Base-by-base conservation (phyloP, 257 asterid species). In the Oldenlandia corymbosa region DNA sequence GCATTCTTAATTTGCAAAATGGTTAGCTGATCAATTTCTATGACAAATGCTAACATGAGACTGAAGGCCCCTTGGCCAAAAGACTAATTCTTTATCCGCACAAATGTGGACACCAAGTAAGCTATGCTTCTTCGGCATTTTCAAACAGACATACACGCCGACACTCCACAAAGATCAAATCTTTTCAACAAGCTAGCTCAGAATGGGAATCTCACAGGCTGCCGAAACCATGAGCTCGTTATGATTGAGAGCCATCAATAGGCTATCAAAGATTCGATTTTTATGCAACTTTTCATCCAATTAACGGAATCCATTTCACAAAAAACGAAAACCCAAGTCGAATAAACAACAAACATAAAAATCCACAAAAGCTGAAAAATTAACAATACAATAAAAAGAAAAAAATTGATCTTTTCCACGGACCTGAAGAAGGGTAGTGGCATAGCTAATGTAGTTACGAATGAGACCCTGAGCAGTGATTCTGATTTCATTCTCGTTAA, bases 391-490 rank as follows among this genome's bases (percentile, higher is more conserved):
- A 1, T 39, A 24, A 6, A 37, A 32, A 36, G 7, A 20, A 7
- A 24, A 54, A 65, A 45, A 54, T 4, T 14, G 4, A 41, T 34
- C 4, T 18, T 21, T 24, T 41, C 10, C 16, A 49, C 51, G 18
- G 27, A 81, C 90, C 83, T 84, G 90, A 62, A 81, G 78, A 55
- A 84, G 73, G 68, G 83, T 70, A 50, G 80, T 66, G 57, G 90
- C 87, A 48, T 81, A 84, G 73, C 75, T 79, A 67, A 79, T 74
- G 73, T 84, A 84, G 64, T 84, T 84, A 0, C 85, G 83, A 60
- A 81, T 75, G 56, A 81, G 79, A 46, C 87, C 90, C 51, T 81
- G 87, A 62, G 87, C 76, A 16, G 90, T 84, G 73, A 84, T 72
- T 76, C 87, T 74, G 81, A 84, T 81, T 75, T 84, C 90, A 71